Evolutionary conservation across 225 moss, liverwort and hornwort species (phyloP).

Genomic region (Marchantia polymorpha): DNA sequence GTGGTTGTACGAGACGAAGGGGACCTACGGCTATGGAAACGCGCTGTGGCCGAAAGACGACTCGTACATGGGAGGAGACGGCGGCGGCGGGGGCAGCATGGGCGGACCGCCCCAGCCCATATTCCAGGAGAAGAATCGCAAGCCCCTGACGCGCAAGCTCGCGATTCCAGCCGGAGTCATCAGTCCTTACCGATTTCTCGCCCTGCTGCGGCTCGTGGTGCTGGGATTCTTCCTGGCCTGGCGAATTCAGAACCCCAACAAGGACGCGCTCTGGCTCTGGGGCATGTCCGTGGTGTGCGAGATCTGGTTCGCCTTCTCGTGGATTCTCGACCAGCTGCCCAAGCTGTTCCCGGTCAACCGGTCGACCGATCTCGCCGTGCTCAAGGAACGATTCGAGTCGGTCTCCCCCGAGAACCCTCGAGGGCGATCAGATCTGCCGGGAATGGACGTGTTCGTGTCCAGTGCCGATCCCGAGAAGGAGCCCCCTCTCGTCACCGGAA

Average conservation of each 20-base stretch:
- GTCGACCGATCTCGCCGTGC: slow-evolving; percentile 69
- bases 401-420: slow-evolving; percentile 64
- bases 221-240: slow-evolving; percentile 55
- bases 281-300: slow-evolving; percentile 85
- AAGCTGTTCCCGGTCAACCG: slow-evolving; percentile 78
- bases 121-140: slow-evolving; percentile 42
- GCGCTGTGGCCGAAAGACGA: slow-evolving; percentile 55
- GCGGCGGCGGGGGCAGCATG: slow-evolving; percentile 17
- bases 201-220: slow-evolving; percentile 59
- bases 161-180: slow-evolving; percentile 47
- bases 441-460: slow-evolving; percentile 78
- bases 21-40: slow-evolving; percentile 51
- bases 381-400: slow-evolving; percentile 73
- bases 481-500: slow-evolving; percentile 74
- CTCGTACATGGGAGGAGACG: slow-evolving; percentile 29
- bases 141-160: slow-evolving; percentile 41
- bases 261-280: slow-evolving; percentile 80
- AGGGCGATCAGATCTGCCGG: slow-evolving; percentile 84
- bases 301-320: slow-evolving; percentile 85
- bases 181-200: slow-evolving; percentile 60
- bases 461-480: slow-evolving; percentile 88
- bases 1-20: slow-evolving; percentile 52
- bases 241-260: slow-evolving; percentile 65
- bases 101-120: slow-evolving; percentile 30
- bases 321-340: slow-evolving; percentile 87